Conservation (phyloP, 441 rosid species). For the Erysimum pusillum region DNA sequence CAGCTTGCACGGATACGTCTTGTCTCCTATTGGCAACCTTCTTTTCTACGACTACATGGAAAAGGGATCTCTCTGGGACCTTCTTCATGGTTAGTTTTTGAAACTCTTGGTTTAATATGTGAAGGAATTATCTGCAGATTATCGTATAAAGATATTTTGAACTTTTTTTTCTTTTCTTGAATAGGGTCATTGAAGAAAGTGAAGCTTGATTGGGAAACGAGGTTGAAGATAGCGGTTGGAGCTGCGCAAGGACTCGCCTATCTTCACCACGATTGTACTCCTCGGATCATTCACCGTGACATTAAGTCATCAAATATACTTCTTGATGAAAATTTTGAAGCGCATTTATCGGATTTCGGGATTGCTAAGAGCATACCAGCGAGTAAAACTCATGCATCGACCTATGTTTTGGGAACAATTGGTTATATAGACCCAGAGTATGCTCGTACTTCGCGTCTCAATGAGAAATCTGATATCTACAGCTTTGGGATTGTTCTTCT, state of each 20-base stretch:
- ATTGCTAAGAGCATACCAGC: slow-evolving; percentile 84
- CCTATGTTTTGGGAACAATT: slow-evolving; percentile 86
- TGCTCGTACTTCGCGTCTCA: slow-evolving; percentile 85
- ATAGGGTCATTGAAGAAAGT: slow-evolving; percentile 83
- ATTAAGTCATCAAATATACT: slow-evolving; percentile 91
- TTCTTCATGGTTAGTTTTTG: slow-evolving; percentile 80
- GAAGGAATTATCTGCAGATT: background rate
- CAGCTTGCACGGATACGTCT: slow-evolving; percentile 88
- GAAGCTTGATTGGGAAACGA: slow-evolving; percentile 92
- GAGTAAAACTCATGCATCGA: slow-evolving; percentile 76
- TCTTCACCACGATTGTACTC: slow-evolving; percentile 97
- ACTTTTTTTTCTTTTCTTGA: slow-evolving; percentile 36
- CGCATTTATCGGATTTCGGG: slow-evolving; percentile 94
- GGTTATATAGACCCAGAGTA: slow-evolving; percentile 98
- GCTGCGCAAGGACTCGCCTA: slow-evolving; percentile 96
- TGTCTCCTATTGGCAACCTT: slow-evolving; percentile 82
- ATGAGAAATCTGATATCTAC: slow-evolving; percentile 91
- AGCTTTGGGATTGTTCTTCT: slow-evolving; percentile 95
- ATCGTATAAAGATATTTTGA: background rate
- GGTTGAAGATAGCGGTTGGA: slow-evolving; percentile 87
- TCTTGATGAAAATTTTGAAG: slow-evolving; percentile 81
- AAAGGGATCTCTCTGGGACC: slow-evolving; percentile 97
- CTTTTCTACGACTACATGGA: slow-evolving; percentile 97
- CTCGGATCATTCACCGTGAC: slow-evolving; percentile 88
- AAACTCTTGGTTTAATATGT: background rate